Evolutionary conservation across 1,284 basidiomycete genomes (phyloP), one percentile per base, ranked within the genome.

Genomic region (Ceratobasidium sp.): DNA sequence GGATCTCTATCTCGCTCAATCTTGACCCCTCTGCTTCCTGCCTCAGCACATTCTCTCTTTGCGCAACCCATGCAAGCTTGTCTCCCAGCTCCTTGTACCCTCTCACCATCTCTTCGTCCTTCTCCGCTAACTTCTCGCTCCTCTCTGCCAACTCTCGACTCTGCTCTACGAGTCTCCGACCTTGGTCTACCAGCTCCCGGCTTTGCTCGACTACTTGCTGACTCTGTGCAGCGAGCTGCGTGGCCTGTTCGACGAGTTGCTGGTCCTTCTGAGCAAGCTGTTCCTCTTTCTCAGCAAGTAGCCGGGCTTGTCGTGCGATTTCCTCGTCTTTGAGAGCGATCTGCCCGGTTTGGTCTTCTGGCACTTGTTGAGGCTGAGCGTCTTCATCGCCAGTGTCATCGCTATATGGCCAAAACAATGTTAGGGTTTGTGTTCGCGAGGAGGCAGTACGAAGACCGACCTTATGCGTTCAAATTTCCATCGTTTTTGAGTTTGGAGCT

Each of bases 401-500:
- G 23, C 63, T 66, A 30, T 30, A 16, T n/a, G 32, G 28, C 11
- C 11, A 38, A 4, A 5, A 35, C 11, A 38, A 38, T 38, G 35
- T 38, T 9, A n/a, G 13, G 9, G 43, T 18, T 6, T 18, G 13
- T 21, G 5, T 1, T 28, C 1, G 23, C n/a, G 16, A 8, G 5
- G 14, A n/a, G 4, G 2, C 32, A 5, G 16, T 21, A 28, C 6
- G 28, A 18, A 14, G 28, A 26, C 55, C 16, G 18, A 70, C 67
- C 32, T 57, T 32, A 70, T 16, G 23, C 41, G 54, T 26, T 70
- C 67, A 16, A 70, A 59, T 18, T 43, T 18, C 67, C 67, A 70
- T 41, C 54, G 32, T 55, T 50, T 54, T 23, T 67, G 38, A 18
- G 21, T 21, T 50, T 38, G 35, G 35, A 41, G 38, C 35, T 13